Conservation (phyloP, 2,329 filamentous ascomycete genomes). For the Metarhizium guizhouense region DNA sequence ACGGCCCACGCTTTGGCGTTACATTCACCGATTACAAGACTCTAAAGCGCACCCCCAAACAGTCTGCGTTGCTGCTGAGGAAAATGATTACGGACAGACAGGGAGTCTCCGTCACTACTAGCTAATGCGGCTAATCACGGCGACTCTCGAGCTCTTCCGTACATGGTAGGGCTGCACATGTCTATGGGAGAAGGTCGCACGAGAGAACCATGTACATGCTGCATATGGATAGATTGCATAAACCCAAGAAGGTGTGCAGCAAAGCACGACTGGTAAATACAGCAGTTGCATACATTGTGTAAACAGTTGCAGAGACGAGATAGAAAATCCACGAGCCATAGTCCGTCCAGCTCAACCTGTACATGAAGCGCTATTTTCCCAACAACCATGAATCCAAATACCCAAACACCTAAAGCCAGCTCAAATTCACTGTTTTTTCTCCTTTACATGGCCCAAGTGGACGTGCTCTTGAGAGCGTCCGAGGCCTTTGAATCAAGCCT, state of each 20-base stretch:
- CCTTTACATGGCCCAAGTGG: conserved; percentile 9
- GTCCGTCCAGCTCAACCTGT: not conserved
- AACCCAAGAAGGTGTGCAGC: no score
- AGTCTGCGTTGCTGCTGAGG: conserved; percentile 21
- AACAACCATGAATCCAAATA: not conserved
- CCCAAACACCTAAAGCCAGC: not conserved
- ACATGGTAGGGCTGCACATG: no score
- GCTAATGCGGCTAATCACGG: no score
- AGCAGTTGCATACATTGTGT: no score
- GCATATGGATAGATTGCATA: no score
- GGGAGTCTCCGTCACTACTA: not conserved
- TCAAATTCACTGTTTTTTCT: not conserved
- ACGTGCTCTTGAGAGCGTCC: conserved; percentile 26
- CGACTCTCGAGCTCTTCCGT: no score
- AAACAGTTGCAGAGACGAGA: not conserved
- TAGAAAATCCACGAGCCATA: not conserved
- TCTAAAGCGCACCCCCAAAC: conserved; percentile 27
- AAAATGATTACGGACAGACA: conserved; percentile 16
- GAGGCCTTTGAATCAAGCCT: conserved; percentile 33
- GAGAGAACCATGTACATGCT: no score
- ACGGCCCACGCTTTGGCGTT: conserved; percentile 27
- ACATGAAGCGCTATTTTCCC: not conserved
- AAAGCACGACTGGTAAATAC: no score
- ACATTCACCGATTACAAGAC: conserved; percentile 28
- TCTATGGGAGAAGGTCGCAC: no score